Evolutionary conservation across 2,329 filamentous ascomycete species (phyloP).

Genomic region (Trichoderma oligosporum): DNA sequence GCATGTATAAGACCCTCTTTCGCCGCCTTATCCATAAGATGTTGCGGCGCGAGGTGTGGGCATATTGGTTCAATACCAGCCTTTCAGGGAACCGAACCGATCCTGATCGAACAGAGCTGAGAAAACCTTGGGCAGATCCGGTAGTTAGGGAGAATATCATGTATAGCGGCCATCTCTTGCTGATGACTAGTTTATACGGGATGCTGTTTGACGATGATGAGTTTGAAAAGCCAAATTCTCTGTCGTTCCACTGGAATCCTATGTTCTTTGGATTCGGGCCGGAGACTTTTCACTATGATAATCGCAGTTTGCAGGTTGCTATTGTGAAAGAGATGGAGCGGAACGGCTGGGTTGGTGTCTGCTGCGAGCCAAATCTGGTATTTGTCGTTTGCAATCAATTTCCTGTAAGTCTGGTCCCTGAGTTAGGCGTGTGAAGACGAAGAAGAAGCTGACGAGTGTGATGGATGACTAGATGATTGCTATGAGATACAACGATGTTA

Average conservation of each 20-base stretch:
- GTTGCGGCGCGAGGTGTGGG: slow-evolving; percentile 40
- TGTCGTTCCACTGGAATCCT: slow-evolving; percentile 39
- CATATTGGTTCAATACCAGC: slow-evolving; percentile 41
- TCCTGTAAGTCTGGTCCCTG: slow-evolving; percentile 28
- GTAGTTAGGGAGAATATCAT: slow-evolving; percentile 41
- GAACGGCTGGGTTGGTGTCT: slow-evolving; percentile 39
- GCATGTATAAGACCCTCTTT: slow-evolving; percentile 34
- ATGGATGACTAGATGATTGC: slow-evolving; percentile 10
- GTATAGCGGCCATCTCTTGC: slow-evolving; percentile 39
- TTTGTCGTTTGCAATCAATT: slow-evolving; percentile 44
- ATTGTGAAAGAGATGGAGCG: slow-evolving; percentile 38
- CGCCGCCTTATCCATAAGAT: slow-evolving; percentile 39
- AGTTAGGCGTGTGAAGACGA: not conserved
- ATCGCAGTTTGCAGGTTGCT: slow-evolving; percentile 32
- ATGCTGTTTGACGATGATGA: slow-evolving; percentile 43
- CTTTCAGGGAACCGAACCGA: slow-evolving; percentile 34
- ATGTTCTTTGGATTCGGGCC: slow-evolving; percentile 37
- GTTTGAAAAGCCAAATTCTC: slow-evolving; percentile 32
- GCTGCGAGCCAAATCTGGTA: slow-evolving; percentile 41
- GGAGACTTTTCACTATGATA: slow-evolving; percentile 35
- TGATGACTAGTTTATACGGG: slow-evolving; percentile 38
- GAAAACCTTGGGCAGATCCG: slow-evolving; percentile 42
- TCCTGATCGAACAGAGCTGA: slow-evolving; percentile 36
- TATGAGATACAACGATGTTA: slow-evolving; percentile 16
- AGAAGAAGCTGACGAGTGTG: not conserved